Base-by-base conservation (phyloP, 495 filamentous ascomycete species). In the Parathielavia hyrcaniae region DNA sequence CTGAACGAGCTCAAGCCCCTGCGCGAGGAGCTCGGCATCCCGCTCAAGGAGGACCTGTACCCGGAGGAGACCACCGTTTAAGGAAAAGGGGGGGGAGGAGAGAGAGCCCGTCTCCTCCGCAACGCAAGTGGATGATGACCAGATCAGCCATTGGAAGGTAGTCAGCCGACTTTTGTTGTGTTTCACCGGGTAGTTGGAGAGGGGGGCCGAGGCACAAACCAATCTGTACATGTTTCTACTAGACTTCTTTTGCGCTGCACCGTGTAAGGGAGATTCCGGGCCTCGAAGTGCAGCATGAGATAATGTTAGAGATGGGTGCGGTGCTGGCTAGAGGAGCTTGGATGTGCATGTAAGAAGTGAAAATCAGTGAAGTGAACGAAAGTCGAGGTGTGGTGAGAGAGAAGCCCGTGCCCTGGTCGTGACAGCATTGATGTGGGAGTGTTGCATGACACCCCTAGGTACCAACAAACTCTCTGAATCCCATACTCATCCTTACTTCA, bases 21-120 rank as follows among this genome's bases (percentile, higher is more conserved):
- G 62, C 88, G 92, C 61, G 89, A 93, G 77, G 93, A 99, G 76
- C 79, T 99, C 49, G 92, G 95, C 64, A 84, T 99, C 64, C 77
- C 80, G 60, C 81, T 97, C 62, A 92, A 92, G 74, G 93, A 99
- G 80, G 87, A 91, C 71, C 81, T 99, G 66, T 99, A 93, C 76
- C 95, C 93, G 57, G 83, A 91, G 70, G 76, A 71, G 66, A 49
- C 78, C 72, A 74, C 26, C 26, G 26, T 30, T 30, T 30, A 30
- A 30, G 26, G 26, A 30, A 30, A 30, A n/a, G n/a, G n/a, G n/a
- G n/a, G n/a, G n/a, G n/a, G n/a, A n/a, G n/a, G n/a, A n/a, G n/a
- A n/a, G n/a, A n/a, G n/a, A n/a, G n/a, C n/a, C n/a, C n/a, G n/a
- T n/a, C n/a, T n/a, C n/a, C n/a, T n/a, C n/a, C n/a, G n/a, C n/a